Evolutionary conservation across 805 yeast genomes (phyloP).

Genomic region (Ogataea saltuana): DNA sequence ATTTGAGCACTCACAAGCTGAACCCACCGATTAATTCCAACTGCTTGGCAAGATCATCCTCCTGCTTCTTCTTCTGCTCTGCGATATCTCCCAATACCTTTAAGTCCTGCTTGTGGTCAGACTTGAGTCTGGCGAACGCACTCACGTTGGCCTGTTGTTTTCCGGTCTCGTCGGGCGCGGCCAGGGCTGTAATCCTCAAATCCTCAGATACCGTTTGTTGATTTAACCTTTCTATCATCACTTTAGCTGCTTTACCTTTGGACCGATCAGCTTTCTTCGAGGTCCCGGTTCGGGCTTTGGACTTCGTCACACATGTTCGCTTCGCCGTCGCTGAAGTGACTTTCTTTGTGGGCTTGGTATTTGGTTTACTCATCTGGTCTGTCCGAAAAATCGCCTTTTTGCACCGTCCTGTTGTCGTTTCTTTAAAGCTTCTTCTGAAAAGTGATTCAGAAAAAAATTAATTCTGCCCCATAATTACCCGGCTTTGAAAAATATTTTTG

Average conservation of each 20-base stretch:
- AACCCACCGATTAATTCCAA: conserved; percentile 47
- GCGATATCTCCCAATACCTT: conserved; percentile 24
- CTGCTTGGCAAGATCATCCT: conserved; percentile 46
- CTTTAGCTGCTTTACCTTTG: conserved; percentile 26
- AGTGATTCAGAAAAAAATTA: too few species aligned
- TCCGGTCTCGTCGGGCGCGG: conserved; percentile 10
- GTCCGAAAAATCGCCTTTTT: too few species aligned
- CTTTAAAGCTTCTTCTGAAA: too few species aligned
- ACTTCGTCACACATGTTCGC: conserved; percentile 6
- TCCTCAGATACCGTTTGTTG: conserved; percentile 26
- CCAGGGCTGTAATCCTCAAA: conserved; percentile 18
- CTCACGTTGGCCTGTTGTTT: conserved; percentile 13
- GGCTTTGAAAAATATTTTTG: conserved; percentile 1
- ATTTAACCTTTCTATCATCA: conserved; percentile 31
- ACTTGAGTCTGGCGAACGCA: conserved; percentile 39
- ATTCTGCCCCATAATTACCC: too few species aligned
- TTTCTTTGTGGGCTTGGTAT: too few species aligned
- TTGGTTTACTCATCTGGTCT: too few species aligned
- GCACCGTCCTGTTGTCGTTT: too few species aligned
- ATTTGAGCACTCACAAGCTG: not conserved
- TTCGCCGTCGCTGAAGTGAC: too few species aligned
- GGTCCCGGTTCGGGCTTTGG: conserved; percentile 3
- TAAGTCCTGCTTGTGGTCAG: conserved; percentile 43
- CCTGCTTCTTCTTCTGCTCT: conserved; percentile 36
- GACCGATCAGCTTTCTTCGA: conserved; percentile 27